A percentile compares a stretch with the other conserved stretches of the same genome.
Evolutionary conservation across 2,329 filamentous ascomycete species (phyloP).

Genomic region (Fusarium veterinarium): DNA sequence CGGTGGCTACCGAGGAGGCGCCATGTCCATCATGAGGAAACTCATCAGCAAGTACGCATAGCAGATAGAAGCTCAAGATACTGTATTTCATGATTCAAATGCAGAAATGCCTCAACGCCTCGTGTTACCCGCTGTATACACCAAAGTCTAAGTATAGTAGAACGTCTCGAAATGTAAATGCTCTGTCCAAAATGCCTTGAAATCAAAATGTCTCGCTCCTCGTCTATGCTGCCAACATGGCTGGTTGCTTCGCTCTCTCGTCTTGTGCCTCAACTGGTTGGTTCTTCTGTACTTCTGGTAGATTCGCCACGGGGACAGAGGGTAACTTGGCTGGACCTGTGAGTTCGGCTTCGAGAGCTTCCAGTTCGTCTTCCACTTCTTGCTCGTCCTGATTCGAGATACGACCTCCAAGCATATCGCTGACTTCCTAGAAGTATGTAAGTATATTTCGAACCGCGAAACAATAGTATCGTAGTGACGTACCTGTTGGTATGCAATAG

Average conservation of each 20-base stretch:
- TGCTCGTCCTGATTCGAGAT: slow-evolving; percentile 97
- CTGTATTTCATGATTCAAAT: slow-evolving; percentile 24
- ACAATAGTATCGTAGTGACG: slow-evolving; percentile 34
- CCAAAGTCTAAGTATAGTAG: slow-evolving; percentile 36
- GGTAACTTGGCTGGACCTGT: slow-evolving; percentile 44
- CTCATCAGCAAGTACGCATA: slow-evolving; percentile 76
- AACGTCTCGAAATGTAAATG: slow-evolving; percentile 29
- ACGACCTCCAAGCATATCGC: slow-evolving; percentile 86
- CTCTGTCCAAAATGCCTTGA: slow-evolving; percentile 12
- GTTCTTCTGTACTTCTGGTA: slow-evolving; percentile 45
- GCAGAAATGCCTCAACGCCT: slow-evolving; percentile 43
- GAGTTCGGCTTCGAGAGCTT: slow-evolving; percentile 72
- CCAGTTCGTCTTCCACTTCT: slow-evolving; percentile 95
- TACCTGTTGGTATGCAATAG: slow-evolving; percentile 89
- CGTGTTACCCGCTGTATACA: slow-evolving; percentile 41
- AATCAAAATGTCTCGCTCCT: background rate
- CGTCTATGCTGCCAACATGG: slow-evolving; percentile 53
- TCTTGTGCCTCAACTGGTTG: slow-evolving; percentile 31
- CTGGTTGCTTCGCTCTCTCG: slow-evolving; percentile 48
- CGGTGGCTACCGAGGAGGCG: slow-evolving; percentile 79
- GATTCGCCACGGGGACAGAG: slow-evolving; percentile 48
- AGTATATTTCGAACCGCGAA: background rate
- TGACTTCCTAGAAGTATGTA: slow-evolving; percentile 76
- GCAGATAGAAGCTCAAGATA: background rate
- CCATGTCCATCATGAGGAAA: slow-evolving; percentile 81